A percentile compares a stretch with the other conserved stretches of the same genome.
phyloP scores from a whole-genome alignment of 2,329 filamentous ascomycete species.

The Aureobasidium uvarum region DNA sequence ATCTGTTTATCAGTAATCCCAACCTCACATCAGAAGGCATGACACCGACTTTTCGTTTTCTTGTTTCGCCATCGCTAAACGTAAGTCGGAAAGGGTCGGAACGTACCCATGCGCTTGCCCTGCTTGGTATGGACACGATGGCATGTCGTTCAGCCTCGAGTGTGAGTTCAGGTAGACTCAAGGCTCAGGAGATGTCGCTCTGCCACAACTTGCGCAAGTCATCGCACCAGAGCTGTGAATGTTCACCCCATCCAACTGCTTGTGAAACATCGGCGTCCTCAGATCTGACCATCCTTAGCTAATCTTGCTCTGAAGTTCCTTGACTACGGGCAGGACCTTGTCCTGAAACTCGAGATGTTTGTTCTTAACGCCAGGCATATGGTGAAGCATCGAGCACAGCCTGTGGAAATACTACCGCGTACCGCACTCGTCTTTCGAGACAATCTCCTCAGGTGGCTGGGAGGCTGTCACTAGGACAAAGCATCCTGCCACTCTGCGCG shows the following conservation, averaged over 20 bases:
- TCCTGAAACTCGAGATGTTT: not conserved
- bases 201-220: not conserved
- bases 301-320: not conserved
- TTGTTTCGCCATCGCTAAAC: not conserved
- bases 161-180: not conserved
- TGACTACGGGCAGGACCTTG: not conserved
- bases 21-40: not conserved
- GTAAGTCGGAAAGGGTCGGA: not conserved
- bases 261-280: not conserved
- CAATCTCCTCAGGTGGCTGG: not conserved
- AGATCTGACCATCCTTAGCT: not conserved
- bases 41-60: not conserved
- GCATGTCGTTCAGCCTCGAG: not conserved
- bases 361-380: not conserved
- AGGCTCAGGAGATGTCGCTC: not conserved
- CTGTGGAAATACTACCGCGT: not conserved
- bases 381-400: not conserved
- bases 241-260: not conserved
- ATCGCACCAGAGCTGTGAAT: not conserved
- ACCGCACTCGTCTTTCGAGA: not conserved
- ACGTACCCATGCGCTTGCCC: not conserved
- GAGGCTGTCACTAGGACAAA: not conserved
- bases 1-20: conserved; percentile 14
- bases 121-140: not conserved
- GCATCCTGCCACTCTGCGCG: not conserved